phyloP scores from a whole-genome alignment of 768 basidiomycete genomes.

The Boletus reticuloceps region DNA sequence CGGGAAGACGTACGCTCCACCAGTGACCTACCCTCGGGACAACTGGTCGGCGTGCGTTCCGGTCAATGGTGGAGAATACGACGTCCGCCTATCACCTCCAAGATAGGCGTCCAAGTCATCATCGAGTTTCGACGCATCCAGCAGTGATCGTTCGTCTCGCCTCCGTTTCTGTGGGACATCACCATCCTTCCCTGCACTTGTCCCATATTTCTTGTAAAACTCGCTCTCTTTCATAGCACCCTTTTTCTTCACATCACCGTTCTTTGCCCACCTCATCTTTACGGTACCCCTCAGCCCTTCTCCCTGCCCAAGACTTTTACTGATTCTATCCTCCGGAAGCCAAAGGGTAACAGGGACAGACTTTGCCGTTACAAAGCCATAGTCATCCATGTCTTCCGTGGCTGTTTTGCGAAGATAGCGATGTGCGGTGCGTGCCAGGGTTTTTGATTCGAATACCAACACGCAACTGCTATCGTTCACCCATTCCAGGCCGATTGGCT shows the following conservation, averaged over 20 bases:
- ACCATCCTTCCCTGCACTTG: constrained; percentile 58
- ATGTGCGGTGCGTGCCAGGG: constrained; percentile 52
- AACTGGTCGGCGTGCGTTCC: constrained; percentile 71
- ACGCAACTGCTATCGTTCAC: constrained; percentile 82
- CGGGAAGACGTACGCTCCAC: constrained; percentile 54
- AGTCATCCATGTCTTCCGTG: constrained; percentile 49
- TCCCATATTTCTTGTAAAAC: constrained; percentile 78
- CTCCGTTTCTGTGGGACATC: constrained; percentile 38
- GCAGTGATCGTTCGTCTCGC: constrained; percentile 31
- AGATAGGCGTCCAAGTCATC: constrained; percentile 71
- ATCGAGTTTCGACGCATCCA: constrained; percentile 50
- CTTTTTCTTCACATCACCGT: constrained; percentile 72
- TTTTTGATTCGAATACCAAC: constrained; percentile 63
- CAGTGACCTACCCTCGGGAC: constrained; percentile 47
- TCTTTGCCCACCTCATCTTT: constrained; percentile 73
- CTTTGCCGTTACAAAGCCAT: constrained; percentile 61
- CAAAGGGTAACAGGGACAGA: constrained; percentile 71
- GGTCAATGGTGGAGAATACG: constrained; percentile 49
- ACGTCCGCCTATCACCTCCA: constrained; percentile 39
- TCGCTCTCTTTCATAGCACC: constrained; percentile 71
- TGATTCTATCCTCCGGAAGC: constrained; percentile 79
- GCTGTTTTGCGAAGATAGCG: constrained; percentile 49
- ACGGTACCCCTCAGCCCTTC: constrained; percentile 65
- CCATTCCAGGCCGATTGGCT: constrained; percentile 82
- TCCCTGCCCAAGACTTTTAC: constrained; percentile 64